A percentile compares a stretch with the other conserved stretches of the same genome.
Evolutionary conservation across 2,329 filamentous ascomycete genomes (phyloP).

Genomic region (Pleurostoma richardsiae): DNA sequence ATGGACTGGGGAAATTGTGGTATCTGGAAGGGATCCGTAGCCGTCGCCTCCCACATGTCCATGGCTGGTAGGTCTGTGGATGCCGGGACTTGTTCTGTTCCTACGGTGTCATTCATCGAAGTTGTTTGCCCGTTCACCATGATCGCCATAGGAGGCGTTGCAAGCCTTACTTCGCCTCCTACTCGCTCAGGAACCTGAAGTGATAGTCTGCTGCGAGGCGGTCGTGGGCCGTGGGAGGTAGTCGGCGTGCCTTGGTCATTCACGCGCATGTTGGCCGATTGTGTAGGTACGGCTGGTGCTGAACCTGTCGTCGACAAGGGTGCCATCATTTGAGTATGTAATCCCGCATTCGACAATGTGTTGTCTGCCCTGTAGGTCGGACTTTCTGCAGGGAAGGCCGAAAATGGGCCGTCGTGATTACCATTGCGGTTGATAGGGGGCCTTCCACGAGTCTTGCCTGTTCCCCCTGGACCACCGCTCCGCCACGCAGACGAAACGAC

Average conservation of each 20-base stretch:
- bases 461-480: conserved; percentile 54
- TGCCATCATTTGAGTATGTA: background rate
- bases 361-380: background rate
- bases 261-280: background rate
- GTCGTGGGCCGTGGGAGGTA: conserved; percentile 16
- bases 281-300: background rate
- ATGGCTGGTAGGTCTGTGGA: background rate
- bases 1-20: background rate
- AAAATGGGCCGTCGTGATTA: conserved; percentile 41
- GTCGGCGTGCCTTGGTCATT: background rate
- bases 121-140: conserved; percentile 22
- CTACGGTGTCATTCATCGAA: background rate
- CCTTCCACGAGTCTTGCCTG: conserved; percentile 70
- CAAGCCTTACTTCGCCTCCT: conserved; percentile 22
- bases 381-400: conserved; percentile 61
- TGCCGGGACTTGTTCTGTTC: background rate
- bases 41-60: background rate
- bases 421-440: conserved; percentile 67
- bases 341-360: background rate
- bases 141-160: conserved; percentile 22
- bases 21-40: no score
- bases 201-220: conserved; percentile 46
- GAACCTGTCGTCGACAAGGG: background rate
- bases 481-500: conserved; percentile 91
- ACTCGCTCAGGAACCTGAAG: conserved; percentile 51